These are phyloP conservation scores for Wickerhamiella slavikovae DNA, from an alignment of 805 yeast species.

Conservation along the genomic window DNA sequence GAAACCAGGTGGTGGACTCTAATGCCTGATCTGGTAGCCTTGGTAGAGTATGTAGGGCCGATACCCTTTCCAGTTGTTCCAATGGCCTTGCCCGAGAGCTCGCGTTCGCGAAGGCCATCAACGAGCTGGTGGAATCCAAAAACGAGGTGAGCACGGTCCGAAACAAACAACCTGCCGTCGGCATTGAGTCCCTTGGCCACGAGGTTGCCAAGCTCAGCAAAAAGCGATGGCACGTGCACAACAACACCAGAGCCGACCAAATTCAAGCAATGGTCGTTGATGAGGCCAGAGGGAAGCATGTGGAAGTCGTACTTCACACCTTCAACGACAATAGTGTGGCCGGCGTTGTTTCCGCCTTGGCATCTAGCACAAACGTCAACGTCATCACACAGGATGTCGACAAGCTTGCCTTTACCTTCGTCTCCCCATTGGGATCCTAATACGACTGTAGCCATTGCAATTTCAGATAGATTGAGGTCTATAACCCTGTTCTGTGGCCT, in stretches of 20 bases:
- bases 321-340: constrained; percentile 91
- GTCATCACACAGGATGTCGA: constrained; percentile 82
- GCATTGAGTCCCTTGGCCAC: constrained; percentile 63
- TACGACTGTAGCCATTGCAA: constrained; percentile 69
- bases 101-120: constrained; percentile 87
- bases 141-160: constrained; percentile 89
- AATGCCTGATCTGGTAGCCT: constrained; percentile 89
- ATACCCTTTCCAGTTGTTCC: constrained; percentile 99
- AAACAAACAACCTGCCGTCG: constrained; percentile 58
- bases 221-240: constrained; percentile 82
- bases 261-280: constrained; percentile 78
- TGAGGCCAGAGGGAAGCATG: constrained; percentile 96
- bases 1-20: constrained; percentile 90
- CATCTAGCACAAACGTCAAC: constrained; percentile 96
- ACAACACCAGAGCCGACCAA: constrained; percentile 93
- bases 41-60: constrained; percentile 95
- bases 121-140: constrained; percentile 97
- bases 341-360: constrained; percentile 96
- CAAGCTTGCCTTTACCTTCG: constrained; percentile 97
- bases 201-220: constrained; percentile 62
- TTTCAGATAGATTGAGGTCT: background rate
- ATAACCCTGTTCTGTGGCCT: too few relatives aligned
- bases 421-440: constrained; percentile 99
- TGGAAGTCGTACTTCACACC: constrained; percentile 88
- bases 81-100: constrained; percentile 64